These are phyloP conservation scores for Cladobotryum protrusum DNA, from an alignment of 2,329 filamentous ascomycete genomes.

Conservation along the genomic window DNA sequence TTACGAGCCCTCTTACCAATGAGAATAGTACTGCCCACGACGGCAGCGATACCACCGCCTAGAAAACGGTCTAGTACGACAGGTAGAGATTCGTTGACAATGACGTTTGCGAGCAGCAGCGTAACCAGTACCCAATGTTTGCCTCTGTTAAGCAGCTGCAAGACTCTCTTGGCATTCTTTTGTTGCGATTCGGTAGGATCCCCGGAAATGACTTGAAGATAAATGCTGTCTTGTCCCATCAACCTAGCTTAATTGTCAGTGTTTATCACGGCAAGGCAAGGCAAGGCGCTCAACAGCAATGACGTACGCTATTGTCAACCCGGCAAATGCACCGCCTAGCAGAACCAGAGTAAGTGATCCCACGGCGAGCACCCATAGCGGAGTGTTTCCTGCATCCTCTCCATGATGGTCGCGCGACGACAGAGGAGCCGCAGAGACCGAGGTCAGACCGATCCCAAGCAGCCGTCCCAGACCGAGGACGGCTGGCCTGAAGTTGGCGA, in stretches of 20 bases:
- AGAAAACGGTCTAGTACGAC: slow-evolving; percentile 92
- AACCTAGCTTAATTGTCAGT: slow-evolving; percentile 31
- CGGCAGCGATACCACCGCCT: slow-evolving; percentile 89
- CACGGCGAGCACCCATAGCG: slow-evolving; percentile 74
- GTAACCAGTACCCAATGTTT: slow-evolving; percentile 99
- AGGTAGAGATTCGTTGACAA: slow-evolving; percentile 93
- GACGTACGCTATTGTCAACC: slow-evolving; percentile 77
- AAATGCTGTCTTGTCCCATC: slow-evolving; percentile 83
- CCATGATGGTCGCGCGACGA: slow-evolving; percentile 33
- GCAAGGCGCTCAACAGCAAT: slow-evolving; percentile 10
- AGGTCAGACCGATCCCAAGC: slow-evolving; percentile 43
- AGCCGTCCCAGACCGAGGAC: slow-evolving; percentile 47
- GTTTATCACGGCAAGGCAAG: background rate
- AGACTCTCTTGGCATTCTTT: slow-evolving; percentile 75
- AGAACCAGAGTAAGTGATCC: slow-evolving; percentile 77
- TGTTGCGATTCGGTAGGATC: slow-evolving; percentile 81
- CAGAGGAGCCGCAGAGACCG: slow-evolving; percentile 43
- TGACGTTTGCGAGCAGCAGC: slow-evolving; percentile 88
- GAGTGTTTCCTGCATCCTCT: slow-evolving; percentile 49
- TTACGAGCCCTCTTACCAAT: slow-evolving; percentile 61
- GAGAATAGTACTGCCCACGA: slow-evolving; percentile 84
- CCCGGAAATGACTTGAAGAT: slow-evolving; percentile 86
- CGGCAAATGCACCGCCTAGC: slow-evolving; percentile 87
- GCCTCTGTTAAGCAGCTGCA: slow-evolving; percentile 72
- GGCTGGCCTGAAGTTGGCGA: slow-evolving; percentile 39